Base-by-base conservation (phyloP, 805 yeast genomes). In the Spathaspora boniae region DNA sequence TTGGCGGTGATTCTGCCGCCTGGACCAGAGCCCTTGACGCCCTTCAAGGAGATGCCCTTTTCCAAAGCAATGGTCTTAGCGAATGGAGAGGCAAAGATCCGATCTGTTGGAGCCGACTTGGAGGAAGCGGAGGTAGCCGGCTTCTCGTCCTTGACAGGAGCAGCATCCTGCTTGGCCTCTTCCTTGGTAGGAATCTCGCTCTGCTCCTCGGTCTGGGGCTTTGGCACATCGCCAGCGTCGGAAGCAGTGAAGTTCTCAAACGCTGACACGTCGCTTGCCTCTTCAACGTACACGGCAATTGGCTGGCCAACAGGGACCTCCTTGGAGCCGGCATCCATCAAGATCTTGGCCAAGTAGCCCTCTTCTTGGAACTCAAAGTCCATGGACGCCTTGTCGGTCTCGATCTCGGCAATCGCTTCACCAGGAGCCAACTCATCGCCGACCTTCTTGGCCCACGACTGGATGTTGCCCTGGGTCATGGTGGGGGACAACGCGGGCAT, bases 401-500 rank as follows among this genome's bases (percentile, higher is more conserved):
- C 98, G 46, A 91, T 83, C 68, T 91, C 98, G 41, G 96, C 97
- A 49, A 91, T 77, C 31, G 93, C 81, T 58, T 89, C 97, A 64
- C 98, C 98, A 15, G 97, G 93, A 20, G 74, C 54, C 47, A 93
- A 78, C 61, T 77, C 66, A 60, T 93, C 98, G 55, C 98, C 98
- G 25, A 81, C 86, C 29, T 76, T 64, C 71, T 89, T 93, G 58
- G 80, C 75, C 98, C 98, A 93, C 41, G 78, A 71, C 26, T 91
- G 91, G 46, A 93, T 70, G 62, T 79, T 82, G 59, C 98, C 98
- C 58, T 86, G 91, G 43, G 96, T 85, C 99, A 93, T 93, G 36
- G 99, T 93, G 47, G 99, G 98, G n/a, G 98, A 91, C 53, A 93
- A 72, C 7, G 99, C 98, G 32, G 98, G 99, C 98, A 93, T 93